A percentile compares a stretch with the other conserved stretches of the same genome.
These are phyloP conservation scores for Talinum fruticosum DNA, from an alignment of 148 eudicot genomes.

Conservation along the genomic window DNA sequence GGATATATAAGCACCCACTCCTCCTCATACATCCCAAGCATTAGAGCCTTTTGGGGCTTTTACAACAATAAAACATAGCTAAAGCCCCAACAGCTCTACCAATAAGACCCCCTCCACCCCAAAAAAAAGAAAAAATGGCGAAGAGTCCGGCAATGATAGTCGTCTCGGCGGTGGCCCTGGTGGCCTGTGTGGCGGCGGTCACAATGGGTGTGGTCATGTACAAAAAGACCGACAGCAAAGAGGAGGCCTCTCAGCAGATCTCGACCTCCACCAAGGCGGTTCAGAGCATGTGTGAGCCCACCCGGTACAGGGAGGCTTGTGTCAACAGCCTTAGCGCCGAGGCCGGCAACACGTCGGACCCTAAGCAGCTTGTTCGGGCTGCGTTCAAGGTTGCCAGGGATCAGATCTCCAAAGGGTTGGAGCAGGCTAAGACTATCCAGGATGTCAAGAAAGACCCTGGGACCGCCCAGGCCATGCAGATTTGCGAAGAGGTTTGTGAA, in stretches of 20 bases:
- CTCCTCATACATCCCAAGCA: neutral
- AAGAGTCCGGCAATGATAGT: neutral
- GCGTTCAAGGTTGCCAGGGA: conserved; percentile 39
- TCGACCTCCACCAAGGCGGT: conserved; percentile 39
- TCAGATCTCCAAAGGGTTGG: conserved; percentile 30
- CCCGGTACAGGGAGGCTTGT: conserved; percentile 44
- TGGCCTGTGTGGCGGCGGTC: neutral
- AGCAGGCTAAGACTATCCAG: conserved; percentile 32
- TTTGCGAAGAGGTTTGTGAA: conserved; percentile 34
- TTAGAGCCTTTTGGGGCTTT: neutral
- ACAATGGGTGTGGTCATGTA: conserved; percentile 3
- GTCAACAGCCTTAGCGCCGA: conserved; percentile 25
- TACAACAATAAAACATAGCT: neutral
- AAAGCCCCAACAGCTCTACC: neutral
- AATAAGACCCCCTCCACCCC: neutral
- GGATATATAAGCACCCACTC: neutral
- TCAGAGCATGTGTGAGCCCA: conserved; percentile 45
- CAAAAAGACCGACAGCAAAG: neutral
- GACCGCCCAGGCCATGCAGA: conserved; percentile 34
- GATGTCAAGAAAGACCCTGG: conserved; percentile 45
- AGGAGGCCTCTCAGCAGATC: neutral
- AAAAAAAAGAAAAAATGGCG: neutral
- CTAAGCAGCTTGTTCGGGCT: conserved; percentile 37
- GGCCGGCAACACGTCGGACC: conserved; percentile 36
- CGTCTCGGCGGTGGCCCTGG: neutral